A percentile compares a stretch with the other conserved stretches of the same genome.
These are phyloP conservation scores for Alloascoidea hylecoeti DNA, from an alignment of 805 yeast species.

Conservation along the genomic window DNA sequence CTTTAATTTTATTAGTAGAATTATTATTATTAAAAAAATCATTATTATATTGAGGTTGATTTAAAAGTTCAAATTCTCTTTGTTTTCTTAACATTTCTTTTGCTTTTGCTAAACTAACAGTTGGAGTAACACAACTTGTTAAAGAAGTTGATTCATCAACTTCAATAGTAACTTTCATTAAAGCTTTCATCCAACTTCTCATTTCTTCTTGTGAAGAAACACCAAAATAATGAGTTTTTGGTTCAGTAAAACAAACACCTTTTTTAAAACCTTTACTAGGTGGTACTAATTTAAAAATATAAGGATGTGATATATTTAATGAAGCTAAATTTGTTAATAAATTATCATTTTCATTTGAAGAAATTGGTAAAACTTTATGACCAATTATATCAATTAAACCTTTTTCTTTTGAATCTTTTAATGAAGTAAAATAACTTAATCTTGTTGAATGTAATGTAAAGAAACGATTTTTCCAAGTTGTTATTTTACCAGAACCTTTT, in stretches of 20 bases:
- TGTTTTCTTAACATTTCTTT: conserved; percentile 40
- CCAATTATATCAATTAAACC: conserved; percentile 78
- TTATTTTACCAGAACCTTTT: conserved; percentile 36
- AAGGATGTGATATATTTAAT: conserved; percentile 65
- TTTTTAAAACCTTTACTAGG: conserved; percentile 81
- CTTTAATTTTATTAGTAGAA: no score
- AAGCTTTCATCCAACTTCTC: conserved; percentile 76
- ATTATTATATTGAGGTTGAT: no score
- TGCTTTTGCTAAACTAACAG: conserved; percentile 63
- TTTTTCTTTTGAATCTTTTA: conserved; percentile 58
- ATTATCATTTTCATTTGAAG: conserved; percentile 45
- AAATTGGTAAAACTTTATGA: conserved; percentile 61
- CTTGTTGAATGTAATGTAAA: conserved; percentile 72
- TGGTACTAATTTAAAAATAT: conserved; percentile 70
- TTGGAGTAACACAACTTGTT: conserved; percentile 71
- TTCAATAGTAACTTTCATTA: conserved; percentile 75
- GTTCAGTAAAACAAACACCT: conserved; percentile 75
- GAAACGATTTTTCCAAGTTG: conserved; percentile 13
- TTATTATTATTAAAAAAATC: no score
- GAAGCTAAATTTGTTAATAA: conserved; percentile 66
- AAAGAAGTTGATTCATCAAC: conserved; percentile 71
- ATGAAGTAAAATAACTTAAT: conserved; percentile 54
- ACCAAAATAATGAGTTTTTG: conserved; percentile 72
- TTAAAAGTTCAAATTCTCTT: no score
- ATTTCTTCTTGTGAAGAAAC: conserved; percentile 69